Evolutionary conservation across 805 yeast genomes (phyloP), one percentile per base, ranked within the genome.

Genomic region (Priceomyces carsonii): DNA sequence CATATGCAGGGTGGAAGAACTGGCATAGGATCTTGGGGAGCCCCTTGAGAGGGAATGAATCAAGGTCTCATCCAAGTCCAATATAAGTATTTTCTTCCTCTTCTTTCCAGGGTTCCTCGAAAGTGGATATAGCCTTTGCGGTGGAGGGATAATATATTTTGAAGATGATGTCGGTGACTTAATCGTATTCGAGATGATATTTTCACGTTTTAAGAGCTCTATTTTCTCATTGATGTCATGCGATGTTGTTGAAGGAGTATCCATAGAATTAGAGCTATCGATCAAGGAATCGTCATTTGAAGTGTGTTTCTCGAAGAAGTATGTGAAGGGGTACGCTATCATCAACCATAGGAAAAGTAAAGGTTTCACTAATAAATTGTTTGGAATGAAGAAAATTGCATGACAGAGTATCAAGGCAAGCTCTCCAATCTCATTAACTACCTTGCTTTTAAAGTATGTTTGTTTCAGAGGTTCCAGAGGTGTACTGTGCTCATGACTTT

Each of bases 31-130:
- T 31, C 77, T 61, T 5, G 77, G 77, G 28, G 76, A 71, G 18
- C 75, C 78, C 38, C 95, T 71, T 4, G 95, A 80, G 38, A 89
- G 71, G 1, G 98, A 89, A 57, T 93, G 99, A 38, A 93, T 89
- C 37, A 93, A 66, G 0, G 99, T 93, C 53, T 93, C 99, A 60
- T 91, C 99, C 19, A 93, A 73, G 55, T 93, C 99, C 16, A 93
- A 67, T 1, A 93, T 85, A 19, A 93, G 69, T 0, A 88, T 82
- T 52, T 88, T 89, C 45, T 71, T 73, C 30, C 54, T 48, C 21
- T 55, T 55, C 26, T 48, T 49, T 10, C 61, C 61, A 2, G 74
- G 73, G 48, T 68, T 63, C 19, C 73, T 44, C 8, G 61, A 51
- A 8, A 66, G 51, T 12, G 75, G 75, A 42, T 61, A 62, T 25